phyloP scores from a whole-genome alignment of 2,329 filamentous ascomycete species.

The Talaromyces sp. region DNA sequence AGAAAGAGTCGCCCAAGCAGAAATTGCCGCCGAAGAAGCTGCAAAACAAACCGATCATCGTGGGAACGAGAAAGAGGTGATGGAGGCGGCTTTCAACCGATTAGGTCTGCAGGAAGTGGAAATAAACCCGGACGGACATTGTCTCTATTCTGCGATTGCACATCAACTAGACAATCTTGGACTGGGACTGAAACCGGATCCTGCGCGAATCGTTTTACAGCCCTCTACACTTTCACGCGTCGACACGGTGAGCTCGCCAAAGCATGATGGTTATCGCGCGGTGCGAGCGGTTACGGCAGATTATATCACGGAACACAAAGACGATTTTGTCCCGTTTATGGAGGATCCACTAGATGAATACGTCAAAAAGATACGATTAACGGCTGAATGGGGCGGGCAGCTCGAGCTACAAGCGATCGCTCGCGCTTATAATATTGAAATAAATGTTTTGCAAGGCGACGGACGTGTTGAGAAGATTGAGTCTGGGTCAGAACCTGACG shows the following conservation, averaged over 20 bases:
- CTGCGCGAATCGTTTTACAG: constrained; percentile 32
- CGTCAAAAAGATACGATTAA: constrained; percentile 72
- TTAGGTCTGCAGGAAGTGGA: constrained; percentile 68
- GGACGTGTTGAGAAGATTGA: constrained; percentile 74
- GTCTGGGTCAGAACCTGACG: constrained; percentile 44
- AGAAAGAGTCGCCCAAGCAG: constrained; percentile 68
- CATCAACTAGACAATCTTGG: constrained; percentile 65
- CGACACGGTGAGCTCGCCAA: constrained; percentile 32
- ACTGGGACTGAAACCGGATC: constrained; percentile 37
- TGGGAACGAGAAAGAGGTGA: constrained; percentile 64
- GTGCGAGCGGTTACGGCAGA: constrained; percentile 70
- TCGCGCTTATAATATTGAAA: constrained; percentile 72
- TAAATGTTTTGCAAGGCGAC: constrained; percentile 79
- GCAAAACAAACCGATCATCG: constrained; percentile 69
- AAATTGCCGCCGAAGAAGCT: constrained; percentile 71
- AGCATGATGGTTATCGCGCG: constrained; percentile 57
- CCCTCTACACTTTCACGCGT: constrained; percentile 30
- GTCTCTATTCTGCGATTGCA: constrained; percentile 86
- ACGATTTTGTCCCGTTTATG: constrained; percentile 82
- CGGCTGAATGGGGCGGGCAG: constrained; percentile 94
- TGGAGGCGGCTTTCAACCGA: constrained; percentile 64
- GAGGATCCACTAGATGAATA: constrained; percentile 76
- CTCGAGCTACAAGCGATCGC: constrained; percentile 83
- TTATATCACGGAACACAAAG: constrained; percentile 70
- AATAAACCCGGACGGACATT: constrained; percentile 89